phyloP scores from a whole-genome alignment of 2,329 filamentous ascomycete species.

The Penicillium griseofulvum region DNA sequence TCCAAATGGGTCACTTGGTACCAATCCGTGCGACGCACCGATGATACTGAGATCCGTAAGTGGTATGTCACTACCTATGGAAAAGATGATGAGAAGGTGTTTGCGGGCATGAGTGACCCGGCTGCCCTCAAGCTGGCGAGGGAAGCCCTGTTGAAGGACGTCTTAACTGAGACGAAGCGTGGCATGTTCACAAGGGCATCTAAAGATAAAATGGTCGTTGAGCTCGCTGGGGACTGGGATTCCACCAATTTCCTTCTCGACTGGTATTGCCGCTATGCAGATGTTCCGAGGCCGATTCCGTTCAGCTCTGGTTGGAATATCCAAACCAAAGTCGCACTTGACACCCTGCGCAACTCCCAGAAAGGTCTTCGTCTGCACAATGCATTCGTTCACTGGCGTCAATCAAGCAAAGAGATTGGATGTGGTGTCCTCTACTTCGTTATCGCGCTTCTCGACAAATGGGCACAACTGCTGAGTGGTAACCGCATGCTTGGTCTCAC shows the following conservation, averaged over 20 bases:
- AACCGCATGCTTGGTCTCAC: conserved; percentile 42
- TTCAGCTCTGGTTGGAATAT: conserved; percentile 59
- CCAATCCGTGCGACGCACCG: conserved; percentile 38
- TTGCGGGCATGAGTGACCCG: conserved; percentile 48
- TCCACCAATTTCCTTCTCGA: conserved; percentile 55
- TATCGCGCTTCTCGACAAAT: conserved; percentile 56
- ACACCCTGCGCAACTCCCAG: conserved; percentile 53
- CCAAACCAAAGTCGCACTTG: conserved; percentile 55
- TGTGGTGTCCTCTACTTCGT: conserved; percentile 56
- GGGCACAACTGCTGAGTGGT: conserved; percentile 51
- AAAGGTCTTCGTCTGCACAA: conserved; percentile 57
- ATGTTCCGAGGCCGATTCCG: conserved; percentile 50
- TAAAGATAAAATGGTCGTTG: conserved; percentile 48
- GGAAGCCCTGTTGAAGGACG: conserved; percentile 46
- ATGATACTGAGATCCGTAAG: conserved; percentile 41
- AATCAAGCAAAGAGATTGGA: conserved; percentile 54
- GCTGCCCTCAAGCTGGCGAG: conserved; percentile 50
- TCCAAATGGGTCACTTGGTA: conserved; percentile 61
- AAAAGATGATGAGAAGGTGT: conserved; percentile 38
- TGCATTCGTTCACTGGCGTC: conserved; percentile 59
- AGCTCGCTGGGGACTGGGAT: conserved; percentile 53
- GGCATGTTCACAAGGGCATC: conserved; percentile 44
- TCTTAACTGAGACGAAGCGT: conserved; percentile 46
- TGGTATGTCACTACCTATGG: conserved; percentile 39
- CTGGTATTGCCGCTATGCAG: conserved; percentile 52